Evolutionary conservation across 75 land plant species (phyloP).

Genomic region (Selaginella moellendorffii): DNA sequence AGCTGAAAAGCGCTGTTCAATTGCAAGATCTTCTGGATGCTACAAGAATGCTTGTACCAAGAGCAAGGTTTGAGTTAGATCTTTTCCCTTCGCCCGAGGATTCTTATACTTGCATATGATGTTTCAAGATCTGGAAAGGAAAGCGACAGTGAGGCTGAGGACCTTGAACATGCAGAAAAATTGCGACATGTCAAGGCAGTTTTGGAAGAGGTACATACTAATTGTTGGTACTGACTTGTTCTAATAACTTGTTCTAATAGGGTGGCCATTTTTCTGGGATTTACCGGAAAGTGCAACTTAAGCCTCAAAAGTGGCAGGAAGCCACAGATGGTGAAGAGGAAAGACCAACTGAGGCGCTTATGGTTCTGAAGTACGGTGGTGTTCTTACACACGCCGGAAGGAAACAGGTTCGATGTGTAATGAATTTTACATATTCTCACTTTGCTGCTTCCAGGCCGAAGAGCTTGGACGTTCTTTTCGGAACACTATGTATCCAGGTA

Average conservation of each 20-base stretch:
- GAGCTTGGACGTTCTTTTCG: slow-evolving; percentile 91
- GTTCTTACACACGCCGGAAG: slow-evolving; percentile 99
- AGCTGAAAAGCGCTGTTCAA: slow-evolving; percentile 96
- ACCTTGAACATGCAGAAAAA: slow-evolving; percentile 93
- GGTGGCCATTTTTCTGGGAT: slow-evolving; percentile 99
- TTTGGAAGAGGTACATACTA: slow-evolving; percentile 70
- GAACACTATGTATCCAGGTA: slow-evolving; percentile 98
- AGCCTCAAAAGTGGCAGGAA: slow-evolving; percentile 92
- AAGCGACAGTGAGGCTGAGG: slow-evolving; percentile 98
- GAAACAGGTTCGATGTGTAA: slow-evolving; percentile 53
- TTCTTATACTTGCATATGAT: not conserved
- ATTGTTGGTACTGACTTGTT: not conserved
- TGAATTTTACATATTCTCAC: not conserved
- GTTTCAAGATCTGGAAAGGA: slow-evolving; percentile 63
- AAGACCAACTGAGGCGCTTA: slow-evolving; percentile 82
- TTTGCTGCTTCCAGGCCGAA: slow-evolving; percentile 60
- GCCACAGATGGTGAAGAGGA: slow-evolving; percentile 88
- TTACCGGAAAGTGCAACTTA: slow-evolving; percentile 91
- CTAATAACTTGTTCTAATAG: too few relatives aligned
- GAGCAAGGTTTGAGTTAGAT: slow-evolving; percentile 37
- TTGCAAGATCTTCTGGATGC: slow-evolving; percentile 97
- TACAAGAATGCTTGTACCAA: slow-evolving; percentile 86
- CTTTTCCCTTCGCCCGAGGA: not conserved
- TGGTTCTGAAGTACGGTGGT: slow-evolving; percentile 98
- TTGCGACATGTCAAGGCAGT: slow-evolving; percentile 99